These are phyloP conservation scores for Irpex sp. DNA, from an alignment of 1,284 basidiomycete genomes.

Conservation along the genomic window DNA sequence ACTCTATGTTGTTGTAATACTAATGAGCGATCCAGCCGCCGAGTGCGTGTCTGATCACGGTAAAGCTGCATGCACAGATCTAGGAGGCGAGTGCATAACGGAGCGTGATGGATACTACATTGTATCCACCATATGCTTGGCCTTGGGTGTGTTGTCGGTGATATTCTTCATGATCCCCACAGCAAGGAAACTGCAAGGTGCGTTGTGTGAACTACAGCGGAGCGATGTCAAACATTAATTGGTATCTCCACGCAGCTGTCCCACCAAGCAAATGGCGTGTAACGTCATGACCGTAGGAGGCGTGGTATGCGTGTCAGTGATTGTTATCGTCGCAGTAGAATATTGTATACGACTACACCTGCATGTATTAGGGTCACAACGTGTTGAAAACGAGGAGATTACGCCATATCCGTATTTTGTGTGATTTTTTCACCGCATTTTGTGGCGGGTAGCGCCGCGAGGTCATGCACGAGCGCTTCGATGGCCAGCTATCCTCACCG, in stretches of 20 bases:
- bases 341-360: background rate
- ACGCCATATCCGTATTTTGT: conserved; percentile 8
- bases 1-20: too few relatives aligned
- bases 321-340: background rate
- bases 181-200: conserved; percentile 82
- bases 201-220: conserved; percentile 25
- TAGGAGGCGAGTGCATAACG: conserved; percentile 80
- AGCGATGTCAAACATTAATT: background rate
- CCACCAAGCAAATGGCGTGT: conserved; percentile 63
- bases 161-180: conserved; percentile 82
- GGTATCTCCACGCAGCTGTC: conserved; percentile 37
- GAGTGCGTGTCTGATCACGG: conserved; percentile 93
- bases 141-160: conserved; percentile 71
- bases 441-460: conserved; percentile 3
- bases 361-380: conserved; percentile 3
- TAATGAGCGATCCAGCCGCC: conserved; percentile 39
- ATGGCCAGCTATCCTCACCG: background rate
- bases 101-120: conserved; percentile 93
- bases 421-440: conserved; percentile 4
- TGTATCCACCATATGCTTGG: conserved; percentile 78
- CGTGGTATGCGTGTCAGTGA: background rate
- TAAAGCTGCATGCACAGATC: conserved; percentile 72
- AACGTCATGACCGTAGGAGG: conserved; percentile 6
- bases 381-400: background rate
- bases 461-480: conserved; percentile 8